A percentile compares a stretch with the other conserved stretches of the same genome.
Conservation (phyloP, 148 eudicot species). For the Persicaria tinctoria region DNA sequence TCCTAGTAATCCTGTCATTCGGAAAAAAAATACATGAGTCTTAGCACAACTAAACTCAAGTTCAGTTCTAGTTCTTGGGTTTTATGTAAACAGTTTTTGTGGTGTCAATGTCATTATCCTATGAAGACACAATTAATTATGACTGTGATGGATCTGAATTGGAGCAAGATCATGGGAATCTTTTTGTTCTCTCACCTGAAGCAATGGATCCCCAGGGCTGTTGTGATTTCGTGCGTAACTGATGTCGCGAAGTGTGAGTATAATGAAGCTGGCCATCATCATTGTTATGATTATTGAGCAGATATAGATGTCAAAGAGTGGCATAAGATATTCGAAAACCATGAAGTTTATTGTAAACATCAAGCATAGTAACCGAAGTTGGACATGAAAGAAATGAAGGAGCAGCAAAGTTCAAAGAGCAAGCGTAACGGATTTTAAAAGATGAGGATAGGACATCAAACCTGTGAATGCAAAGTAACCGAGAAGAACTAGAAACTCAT, state of each 20-base stretch:
- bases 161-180: not conserved
- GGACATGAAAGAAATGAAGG: not conserved
- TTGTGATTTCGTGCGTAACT: constrained; percentile 80
- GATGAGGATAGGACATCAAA: constrained; percentile 16
- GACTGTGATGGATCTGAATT: no score
- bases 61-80: no score
- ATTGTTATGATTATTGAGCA: not conserved
- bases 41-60: not conserved
- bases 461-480: constrained; percentile 71
- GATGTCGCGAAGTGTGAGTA: constrained; percentile 89
- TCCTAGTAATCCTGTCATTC: constrained; percentile 60
- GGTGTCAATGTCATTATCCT: no score
- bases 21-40: not conserved
- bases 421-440: not conserved
- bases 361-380: not conserved
- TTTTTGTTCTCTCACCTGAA: constrained; percentile 54
- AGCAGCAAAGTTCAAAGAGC: not conserved
- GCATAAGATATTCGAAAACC: not conserved
- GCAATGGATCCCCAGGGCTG: constrained; percentile 84
- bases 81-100: no score
- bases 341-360: not conserved
- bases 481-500: constrained; percentile 77
- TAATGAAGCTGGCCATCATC: constrained; percentile 32
- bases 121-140: no score
- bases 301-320: not conserved